These are phyloP conservation scores for Colletotrichum lini DNA, from an alignment of 2,329 filamentous ascomycete species.

Conservation along the genomic window DNA sequence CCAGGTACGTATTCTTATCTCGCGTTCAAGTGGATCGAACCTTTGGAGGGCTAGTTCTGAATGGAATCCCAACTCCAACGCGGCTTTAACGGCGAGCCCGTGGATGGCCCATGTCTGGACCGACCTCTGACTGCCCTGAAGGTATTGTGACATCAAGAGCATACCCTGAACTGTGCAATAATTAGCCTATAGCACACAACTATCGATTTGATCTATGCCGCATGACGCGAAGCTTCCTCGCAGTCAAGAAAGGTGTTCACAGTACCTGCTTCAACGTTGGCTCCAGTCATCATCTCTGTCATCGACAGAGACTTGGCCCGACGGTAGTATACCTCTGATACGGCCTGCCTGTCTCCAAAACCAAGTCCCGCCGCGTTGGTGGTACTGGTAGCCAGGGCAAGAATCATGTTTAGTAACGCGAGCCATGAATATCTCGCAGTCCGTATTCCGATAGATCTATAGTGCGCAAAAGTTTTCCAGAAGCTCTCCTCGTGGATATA, in stretches of 20 bases:
- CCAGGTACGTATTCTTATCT: constrained; percentile 65
- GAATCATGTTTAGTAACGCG: constrained; percentile 63
- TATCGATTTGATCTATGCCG: not conserved
- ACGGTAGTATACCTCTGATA: constrained; percentile 62
- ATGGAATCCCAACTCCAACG: constrained; percentile 67
- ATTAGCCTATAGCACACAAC: not conserved
- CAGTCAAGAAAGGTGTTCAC: not conserved
- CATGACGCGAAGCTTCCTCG: not conserved
- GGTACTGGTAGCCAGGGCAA: constrained; percentile 62
- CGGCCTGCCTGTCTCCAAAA: constrained; percentile 52
- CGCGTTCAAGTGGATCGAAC: constrained; percentile 59
- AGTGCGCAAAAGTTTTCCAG: constrained; percentile 44
- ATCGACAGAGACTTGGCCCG: constrained; percentile 61
- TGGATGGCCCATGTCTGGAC: constrained; percentile 69
- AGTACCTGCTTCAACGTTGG: constrained; percentile 61
- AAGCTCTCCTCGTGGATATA: constrained; percentile 49
- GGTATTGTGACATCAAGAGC: constrained; percentile 64
- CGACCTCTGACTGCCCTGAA: constrained; percentile 68
- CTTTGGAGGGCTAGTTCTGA: constrained; percentile 54
- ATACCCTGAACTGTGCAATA: constrained; percentile 61
- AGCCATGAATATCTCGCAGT: constrained; percentile 64
- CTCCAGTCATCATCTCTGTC: constrained; percentile 55
- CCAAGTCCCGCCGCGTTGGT: constrained; percentile 48
- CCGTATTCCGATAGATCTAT: constrained; percentile 45
- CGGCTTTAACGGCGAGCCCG: constrained; percentile 65